Percentiles rank a stretch among this genome's conserved stretches.
Evolutionary conservation across 1,284 basidiomycete genomes (phyloP).

Genomic region (Cryptococcus sp.): DNA sequence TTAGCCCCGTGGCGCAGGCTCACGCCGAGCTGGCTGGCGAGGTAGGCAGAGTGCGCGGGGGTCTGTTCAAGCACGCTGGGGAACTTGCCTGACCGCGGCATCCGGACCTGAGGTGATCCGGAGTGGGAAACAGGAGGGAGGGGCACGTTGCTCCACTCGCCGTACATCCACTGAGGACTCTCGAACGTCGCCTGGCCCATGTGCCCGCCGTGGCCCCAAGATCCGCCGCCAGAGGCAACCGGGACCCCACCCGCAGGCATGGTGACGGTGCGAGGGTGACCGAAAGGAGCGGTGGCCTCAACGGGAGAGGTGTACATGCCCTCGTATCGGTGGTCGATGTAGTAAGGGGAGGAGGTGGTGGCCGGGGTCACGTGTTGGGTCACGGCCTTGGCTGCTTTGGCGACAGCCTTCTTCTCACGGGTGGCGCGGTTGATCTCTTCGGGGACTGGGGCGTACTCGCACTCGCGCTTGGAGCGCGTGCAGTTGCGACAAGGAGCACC

Average conservation of each 20-base stretch:
- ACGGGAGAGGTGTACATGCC: constrained; percentile 17
- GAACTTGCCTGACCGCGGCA: constrained; percentile 11
- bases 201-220: constrained; percentile 26
- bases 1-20: neutral
- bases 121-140: constrained; percentile 19
- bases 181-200: constrained; percentile 26
- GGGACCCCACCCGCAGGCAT: constrained; percentile 29
- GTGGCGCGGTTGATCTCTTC: constrained; percentile 48
- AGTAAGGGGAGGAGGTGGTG: constrained; percentile 32
- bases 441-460: constrained; percentile 48
- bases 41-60: constrained; percentile 17
- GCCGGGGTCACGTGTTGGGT: constrained; percentile 15
- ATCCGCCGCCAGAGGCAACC: constrained; percentile 20
- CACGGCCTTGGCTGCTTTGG: constrained; percentile 34
- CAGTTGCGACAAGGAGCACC: constrained; percentile 47
- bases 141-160: constrained; percentile 21
- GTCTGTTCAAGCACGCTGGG: constrained; percentile 33
- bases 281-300: neutral
- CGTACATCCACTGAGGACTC: constrained; percentile 32
- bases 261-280: constrained; percentile 35
- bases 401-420: constrained; percentile 44
- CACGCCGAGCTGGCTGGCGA: constrained; percentile 7
- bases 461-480: constrained; percentile 40
- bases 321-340: constrained; percentile 19
- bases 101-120: constrained; percentile 9